Evolutionary conservation across 1,139 yeast genomes (phyloP).

Genomic region (Geotrichum macrosporum): DNA sequence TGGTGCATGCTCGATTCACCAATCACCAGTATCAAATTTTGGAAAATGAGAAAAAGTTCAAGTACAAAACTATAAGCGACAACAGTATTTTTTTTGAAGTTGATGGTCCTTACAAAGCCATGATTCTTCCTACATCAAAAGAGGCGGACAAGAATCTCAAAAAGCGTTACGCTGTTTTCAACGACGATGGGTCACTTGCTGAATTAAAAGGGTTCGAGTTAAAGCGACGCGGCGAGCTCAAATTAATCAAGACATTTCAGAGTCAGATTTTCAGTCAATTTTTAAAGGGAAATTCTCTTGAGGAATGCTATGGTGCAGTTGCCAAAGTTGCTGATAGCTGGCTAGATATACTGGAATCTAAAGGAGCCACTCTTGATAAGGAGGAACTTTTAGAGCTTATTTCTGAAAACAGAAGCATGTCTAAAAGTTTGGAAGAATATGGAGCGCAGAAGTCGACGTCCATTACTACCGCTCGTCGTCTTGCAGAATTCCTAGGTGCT

Average conservation of each 20-base stretch:
- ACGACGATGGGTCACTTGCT: constrained; percentile 88
- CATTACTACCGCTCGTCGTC: constrained; percentile 86
- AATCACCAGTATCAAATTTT: constrained; percentile 92
- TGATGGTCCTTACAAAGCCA: constrained; percentile 97
- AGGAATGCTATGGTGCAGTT: constrained; percentile 80
- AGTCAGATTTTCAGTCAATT: constrained; percentile 90
- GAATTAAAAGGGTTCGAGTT: constrained; percentile 96
- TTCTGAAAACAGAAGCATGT: constrained; percentile 96
- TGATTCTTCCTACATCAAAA: constrained; percentile 94
- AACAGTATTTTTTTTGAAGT: constrained; percentile 97
- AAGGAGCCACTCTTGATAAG: constrained; percentile 84
- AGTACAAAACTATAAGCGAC: constrained; percentile 75
- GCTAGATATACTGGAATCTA: constrained; percentile 87
- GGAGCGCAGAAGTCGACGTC: constrained; percentile 91
- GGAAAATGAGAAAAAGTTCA: constrained; percentile 60
- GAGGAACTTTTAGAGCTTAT: constrained; percentile 91
- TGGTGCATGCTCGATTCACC: constrained; percentile 86
- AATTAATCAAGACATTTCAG: constrained; percentile 89
- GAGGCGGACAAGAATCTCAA: constrained; percentile 97
- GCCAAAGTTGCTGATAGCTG: constrained; percentile 93
- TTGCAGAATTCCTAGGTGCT: constrained; percentile 94
- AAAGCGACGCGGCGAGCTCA: constrained; percentile 94
- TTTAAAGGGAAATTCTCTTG: constrained; percentile 74
- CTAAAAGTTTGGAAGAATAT: constrained; percentile 83
- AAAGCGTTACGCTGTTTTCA: constrained; percentile 95